These are phyloP conservation scores for Kluyveromyces starmeri DNA, from an alignment of 805 yeast genomes.

Conservation along the genomic window DNA sequence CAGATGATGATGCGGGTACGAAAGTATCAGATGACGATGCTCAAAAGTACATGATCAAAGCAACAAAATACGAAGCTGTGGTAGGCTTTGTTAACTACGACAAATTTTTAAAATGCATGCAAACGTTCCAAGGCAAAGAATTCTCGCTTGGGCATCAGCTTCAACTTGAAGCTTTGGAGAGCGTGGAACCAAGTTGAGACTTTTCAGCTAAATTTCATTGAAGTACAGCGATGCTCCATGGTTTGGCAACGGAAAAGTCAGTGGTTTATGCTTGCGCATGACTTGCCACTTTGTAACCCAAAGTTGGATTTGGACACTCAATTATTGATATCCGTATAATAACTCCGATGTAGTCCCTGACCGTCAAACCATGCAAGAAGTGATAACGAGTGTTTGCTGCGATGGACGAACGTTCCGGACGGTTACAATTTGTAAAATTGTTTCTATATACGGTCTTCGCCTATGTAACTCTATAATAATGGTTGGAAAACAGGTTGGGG, in stretches of 20 bases:
- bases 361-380: too few species aligned
- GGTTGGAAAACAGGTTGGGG: conserved; percentile 28
- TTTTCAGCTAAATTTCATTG: too few species aligned
- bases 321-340: too few species aligned
- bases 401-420: too few species aligned
- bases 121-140: conserved; percentile 22
- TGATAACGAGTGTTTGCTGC: too few species aligned
- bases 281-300: too few species aligned
- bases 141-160: conserved; percentile 24
- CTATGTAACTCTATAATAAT: conserved; percentile 12
- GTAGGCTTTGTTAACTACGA: conserved; percentile 28
- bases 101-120: conserved; percentile 19
- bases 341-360: too few species aligned
- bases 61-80: conserved; percentile 26
- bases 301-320: too few species aligned
- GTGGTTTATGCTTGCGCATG: too few species aligned
- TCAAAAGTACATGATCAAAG: conserved; percentile 17
- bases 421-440: background rate
- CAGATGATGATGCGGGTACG: conserved; percentile 8
- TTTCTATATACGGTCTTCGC: background rate
- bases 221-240: too few species aligned
- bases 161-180: conserved; percentile 1
- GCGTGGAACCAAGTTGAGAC: background rate
- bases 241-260: too few species aligned
- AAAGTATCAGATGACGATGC: conserved; percentile 13